Base-by-base conservation (phyloP, 1,139 yeast genomes). In the Saccharomycopsis phalli region DNA sequence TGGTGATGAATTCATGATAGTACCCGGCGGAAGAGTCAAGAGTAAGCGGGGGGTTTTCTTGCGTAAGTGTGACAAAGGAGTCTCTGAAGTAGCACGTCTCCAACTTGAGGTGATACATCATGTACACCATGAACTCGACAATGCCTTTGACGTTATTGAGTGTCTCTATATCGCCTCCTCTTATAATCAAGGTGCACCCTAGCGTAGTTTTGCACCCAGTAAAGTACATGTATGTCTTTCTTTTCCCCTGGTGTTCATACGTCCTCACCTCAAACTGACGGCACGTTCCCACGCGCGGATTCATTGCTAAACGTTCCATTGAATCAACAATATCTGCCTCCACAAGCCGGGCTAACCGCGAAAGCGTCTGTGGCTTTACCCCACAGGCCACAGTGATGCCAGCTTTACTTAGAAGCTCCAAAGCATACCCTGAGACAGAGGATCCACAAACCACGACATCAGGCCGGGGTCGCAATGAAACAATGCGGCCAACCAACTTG, bases 11-110 rank as follows among this genome's bases (percentile, higher is more conserved):
- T 31, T 74, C 74, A 31, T 60, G 55, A 46, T 65, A 68, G 47
- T 63, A 66, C 1, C 62, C 63, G 2, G 43, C 40, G 10, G 6
- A 46, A 49, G 7, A 33, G 35, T 6, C 31, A 25, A 14, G 42
- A 27, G 28, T 37, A 37, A 32, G 45, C 43, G n/a, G 2, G 50
- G 45, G 44, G 49, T 46, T 19, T 51, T 50, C 18, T 49, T 40
- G 45, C 59, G 63, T 41, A 50, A 55, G 11, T 48, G 55, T 46
- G 55, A 55, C 18, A 74, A 75, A n/a, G 65, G 57, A 82, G 54
- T 87, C 95, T 38, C 83, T 71, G 58, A 88, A 74, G 38, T 86
- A 69, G 2, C 91, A 76, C 19, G 81, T 79, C 55, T 93, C 99
- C 45, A 87, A 70, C 52, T 79, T 79, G 33, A 86, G 68, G 51